Percentiles rank a stretch among this genome's conserved stretches.
Evolutionary conservation across 139 green algal genomes (phyloP).

Genomic region (Mesotaenium endlicherianum): DNA sequence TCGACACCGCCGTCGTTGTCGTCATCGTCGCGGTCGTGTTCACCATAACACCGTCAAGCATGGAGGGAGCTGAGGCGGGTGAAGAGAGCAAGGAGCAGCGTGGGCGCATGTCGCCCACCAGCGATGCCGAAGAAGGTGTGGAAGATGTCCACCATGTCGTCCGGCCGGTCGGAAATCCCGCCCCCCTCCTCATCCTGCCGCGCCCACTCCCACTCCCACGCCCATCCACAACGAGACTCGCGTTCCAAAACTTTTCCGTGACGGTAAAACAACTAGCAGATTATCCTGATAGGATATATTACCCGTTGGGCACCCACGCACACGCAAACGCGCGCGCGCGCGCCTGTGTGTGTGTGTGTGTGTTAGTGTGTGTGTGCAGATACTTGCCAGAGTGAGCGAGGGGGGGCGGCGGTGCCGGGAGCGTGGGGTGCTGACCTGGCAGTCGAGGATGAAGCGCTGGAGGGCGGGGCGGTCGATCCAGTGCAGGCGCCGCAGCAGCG

Average conservation of each 20-base stretch:
- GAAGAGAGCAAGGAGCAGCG: not conserved
- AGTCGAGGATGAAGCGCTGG: conserved; percentile 53
- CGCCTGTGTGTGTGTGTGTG: no score
- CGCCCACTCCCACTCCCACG: no score
- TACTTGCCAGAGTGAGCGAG: no score
- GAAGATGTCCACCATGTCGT: conserved; percentile 95
- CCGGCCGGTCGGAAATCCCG: conserved; percentile 92
- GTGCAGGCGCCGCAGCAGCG: conserved; percentile 80
- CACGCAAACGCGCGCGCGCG: no score
- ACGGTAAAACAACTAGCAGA: no score
- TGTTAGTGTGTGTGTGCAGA: no score
- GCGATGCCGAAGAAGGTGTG: conserved; percentile 99
- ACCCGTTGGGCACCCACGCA: no score
- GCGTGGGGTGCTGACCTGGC: conserved; percentile 33
- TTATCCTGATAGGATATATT: no score
- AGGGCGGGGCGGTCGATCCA: conserved; percentile 85
- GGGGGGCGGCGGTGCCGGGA: not conserved
- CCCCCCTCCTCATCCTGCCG: conserved; percentile 86
- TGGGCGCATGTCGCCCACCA: conserved; percentile 18
- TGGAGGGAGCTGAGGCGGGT: not conserved
- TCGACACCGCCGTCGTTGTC: not conserved
- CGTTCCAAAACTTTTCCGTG: no score
- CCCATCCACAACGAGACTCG: no score
- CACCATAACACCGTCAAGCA: not conserved
- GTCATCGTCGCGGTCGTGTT: not conserved